Percentiles rank a stretch among this genome's conserved stretches.
These are phyloP conservation scores for Fusarium domesticum DNA, from an alignment of 2,329 filamentous ascomycete species.

Conservation along the genomic window DNA sequence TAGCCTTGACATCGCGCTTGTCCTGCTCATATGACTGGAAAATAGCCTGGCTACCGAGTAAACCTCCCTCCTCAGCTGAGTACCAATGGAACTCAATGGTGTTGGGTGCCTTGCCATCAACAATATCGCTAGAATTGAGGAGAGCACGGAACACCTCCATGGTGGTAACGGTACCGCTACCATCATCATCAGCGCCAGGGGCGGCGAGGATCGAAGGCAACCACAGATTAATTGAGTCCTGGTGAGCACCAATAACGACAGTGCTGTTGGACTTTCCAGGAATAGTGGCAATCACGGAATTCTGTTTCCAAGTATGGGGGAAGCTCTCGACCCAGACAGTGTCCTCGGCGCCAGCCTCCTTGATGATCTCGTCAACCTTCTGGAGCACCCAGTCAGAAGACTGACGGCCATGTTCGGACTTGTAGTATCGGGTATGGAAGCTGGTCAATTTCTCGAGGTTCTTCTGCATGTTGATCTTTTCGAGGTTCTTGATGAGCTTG, in stretches of 20 bases:
- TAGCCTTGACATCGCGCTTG: slow-evolving; percentile 78
- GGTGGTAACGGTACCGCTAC: slow-evolving; percentile 89
- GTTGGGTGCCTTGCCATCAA: slow-evolving; percentile 70
- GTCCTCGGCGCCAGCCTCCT: slow-evolving; percentile 65
- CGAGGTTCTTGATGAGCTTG: slow-evolving; percentile 64
- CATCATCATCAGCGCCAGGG: slow-evolving; percentile 93
- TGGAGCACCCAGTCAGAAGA: slow-evolving; percentile 84
- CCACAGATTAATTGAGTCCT: slow-evolving; percentile 93
- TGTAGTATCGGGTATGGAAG: slow-evolving; percentile 82
- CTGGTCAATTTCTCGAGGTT: slow-evolving; percentile 76
- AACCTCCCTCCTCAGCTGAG: slow-evolving; percentile 82
- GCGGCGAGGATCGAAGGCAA: slow-evolving; percentile 79
- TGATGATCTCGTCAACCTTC: slow-evolving; percentile 70
- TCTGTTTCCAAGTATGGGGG: slow-evolving; percentile 81
- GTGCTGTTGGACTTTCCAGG: slow-evolving; percentile 83
- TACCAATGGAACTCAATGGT: slow-evolving; percentile 98
- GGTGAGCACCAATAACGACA: slow-evolving; percentile 85
- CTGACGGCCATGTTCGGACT: slow-evolving; percentile 72
- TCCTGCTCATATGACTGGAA: slow-evolving; percentile 76
- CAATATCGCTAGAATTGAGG: slow-evolving; percentile 67
- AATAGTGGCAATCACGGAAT: slow-evolving; percentile 86
- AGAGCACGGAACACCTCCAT: slow-evolving; percentile 85
- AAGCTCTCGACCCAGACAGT: slow-evolving; percentile 72
- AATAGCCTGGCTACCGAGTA: slow-evolving; percentile 85
- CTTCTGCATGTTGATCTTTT: slow-evolving; percentile 70